Evolutionary conservation across 495 filamentous ascomycete species (phyloP).

Genomic region (Astrothelium macrocarpum): DNA sequence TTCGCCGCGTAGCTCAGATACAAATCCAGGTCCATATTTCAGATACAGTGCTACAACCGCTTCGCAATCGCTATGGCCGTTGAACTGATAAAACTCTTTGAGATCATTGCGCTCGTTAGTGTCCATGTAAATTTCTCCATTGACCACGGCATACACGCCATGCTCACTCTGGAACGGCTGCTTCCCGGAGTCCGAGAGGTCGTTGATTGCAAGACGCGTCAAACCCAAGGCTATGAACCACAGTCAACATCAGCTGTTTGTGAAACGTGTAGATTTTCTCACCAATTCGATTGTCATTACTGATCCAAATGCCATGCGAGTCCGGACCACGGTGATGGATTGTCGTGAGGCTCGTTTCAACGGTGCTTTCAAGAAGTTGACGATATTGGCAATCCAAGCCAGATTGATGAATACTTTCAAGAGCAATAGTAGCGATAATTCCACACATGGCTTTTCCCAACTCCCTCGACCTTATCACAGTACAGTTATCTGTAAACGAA

Average conservation of each 20-base stretch:
- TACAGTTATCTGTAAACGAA: too few relatives aligned
- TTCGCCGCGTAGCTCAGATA: slow-evolving; percentile 42
- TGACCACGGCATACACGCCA: not conserved
- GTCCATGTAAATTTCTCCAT: not conserved
- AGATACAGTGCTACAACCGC: slow-evolving; percentile 44
- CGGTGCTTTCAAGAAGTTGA: not conserved
- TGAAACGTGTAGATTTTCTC: slow-evolving; percentile 2
- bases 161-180: not conserved
- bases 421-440: not conserved
- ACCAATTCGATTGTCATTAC: slow-evolving; percentile 3
- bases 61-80: slow-evolving; percentile 38
- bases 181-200: not conserved
- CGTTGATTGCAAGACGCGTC: slow-evolving; percentile 3
- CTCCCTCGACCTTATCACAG: too few relatives aligned
- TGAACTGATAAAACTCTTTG: slow-evolving; percentile 25
- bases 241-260: slow-evolving; percentile 6
- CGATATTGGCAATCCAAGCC: not conserved
- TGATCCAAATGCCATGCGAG: slow-evolving; percentile 2
- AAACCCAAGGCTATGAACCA: not conserved
- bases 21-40: slow-evolving; percentile 36
- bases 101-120: slow-evolving; percentile 5
- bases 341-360: not conserved
- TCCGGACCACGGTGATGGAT: not conserved
- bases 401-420: not conserved
- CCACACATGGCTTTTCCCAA: not conserved